Evolutionary conservation across 805 yeast species (phyloP).

Genomic region (Yamadazyma philogaea): DNA sequence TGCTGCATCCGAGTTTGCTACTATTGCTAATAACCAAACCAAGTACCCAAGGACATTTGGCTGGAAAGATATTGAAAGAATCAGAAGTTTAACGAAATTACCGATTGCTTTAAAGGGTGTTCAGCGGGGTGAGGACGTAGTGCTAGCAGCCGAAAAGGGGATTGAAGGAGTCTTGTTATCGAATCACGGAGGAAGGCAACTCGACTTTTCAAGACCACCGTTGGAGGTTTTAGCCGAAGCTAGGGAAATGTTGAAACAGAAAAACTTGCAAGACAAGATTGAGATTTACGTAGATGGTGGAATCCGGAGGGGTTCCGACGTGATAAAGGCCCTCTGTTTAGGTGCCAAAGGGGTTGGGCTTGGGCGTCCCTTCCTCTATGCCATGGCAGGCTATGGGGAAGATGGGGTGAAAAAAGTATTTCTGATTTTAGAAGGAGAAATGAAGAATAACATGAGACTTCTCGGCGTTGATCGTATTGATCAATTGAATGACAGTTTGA

Average conservation of each 20-base stretch:
- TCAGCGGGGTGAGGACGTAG: conserved; percentile 74
- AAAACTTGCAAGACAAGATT: conserved; percentile 25
- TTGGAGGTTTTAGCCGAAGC: conserved; percentile 71
- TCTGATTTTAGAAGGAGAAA: conserved; percentile 61
- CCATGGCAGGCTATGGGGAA: conserved; percentile 61
- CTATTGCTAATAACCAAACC: conserved; percentile 8
- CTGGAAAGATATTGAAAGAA: conserved; percentile 27
- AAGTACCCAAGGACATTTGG: conserved; percentile 16
- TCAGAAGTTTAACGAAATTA: conserved; percentile 31
- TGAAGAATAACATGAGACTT: conserved; percentile 74
- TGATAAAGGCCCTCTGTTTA: conserved; percentile 60
- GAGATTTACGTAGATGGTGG: conserved; percentile 68
- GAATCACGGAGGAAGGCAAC: conserved; percentile 88
- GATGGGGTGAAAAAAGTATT: conserved; percentile 58
- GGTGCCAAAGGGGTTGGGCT: conserved; percentile 71
- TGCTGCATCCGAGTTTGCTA: conserved; percentile 6
- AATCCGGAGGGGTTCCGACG: conserved; percentile 62
- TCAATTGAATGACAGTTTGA: conserved; percentile 34
- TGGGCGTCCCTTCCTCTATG: conserved; percentile 63
- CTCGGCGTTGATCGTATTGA: conserved; percentile 66
- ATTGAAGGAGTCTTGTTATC: conserved; percentile 74
- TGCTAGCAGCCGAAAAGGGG: conserved; percentile 68
- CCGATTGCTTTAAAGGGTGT: conserved; percentile 66
- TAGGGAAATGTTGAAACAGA: conserved; percentile 55
- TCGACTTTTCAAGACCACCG: conserved; percentile 75